Percentiles rank a stretch among this genome's conserved stretches.
These are phyloP conservation scores for Phytophthora parvispora DNA, from an alignment of 352 stramenopile genomes.

Conservation along the genomic window DNA sequence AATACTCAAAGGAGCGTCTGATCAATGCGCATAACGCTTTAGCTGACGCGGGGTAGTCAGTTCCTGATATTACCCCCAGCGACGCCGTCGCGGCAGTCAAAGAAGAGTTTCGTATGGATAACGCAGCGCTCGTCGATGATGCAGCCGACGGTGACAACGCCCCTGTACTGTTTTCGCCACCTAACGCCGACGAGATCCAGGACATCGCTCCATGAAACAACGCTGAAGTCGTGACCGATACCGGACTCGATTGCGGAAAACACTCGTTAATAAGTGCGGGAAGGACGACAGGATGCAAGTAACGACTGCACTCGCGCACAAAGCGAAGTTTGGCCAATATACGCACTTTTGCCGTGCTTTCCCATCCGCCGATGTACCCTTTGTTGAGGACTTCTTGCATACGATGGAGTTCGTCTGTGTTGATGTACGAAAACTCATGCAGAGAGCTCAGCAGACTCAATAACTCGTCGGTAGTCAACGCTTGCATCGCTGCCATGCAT, in stretches of 20 bases:
- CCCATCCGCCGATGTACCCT: conserved; percentile 85
- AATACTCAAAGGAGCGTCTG: conserved; percentile 72
- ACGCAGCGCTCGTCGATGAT: conserved; percentile 48
- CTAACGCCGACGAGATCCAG: conserved; percentile 69
- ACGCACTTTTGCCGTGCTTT: conserved; percentile 70
- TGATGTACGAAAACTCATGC: conserved; percentile 83
- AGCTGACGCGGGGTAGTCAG: conserved; percentile 61
- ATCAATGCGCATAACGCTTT: conserved; percentile 66
- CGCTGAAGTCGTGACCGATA: conserved; percentile 61
- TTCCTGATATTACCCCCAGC: conserved; percentile 52
- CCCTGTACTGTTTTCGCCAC: conserved; percentile 40
- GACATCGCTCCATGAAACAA: conserved; percentile 69
- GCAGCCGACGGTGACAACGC: conserved; percentile 43
- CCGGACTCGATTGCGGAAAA: conserved; percentile 56
- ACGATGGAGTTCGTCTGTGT: conserved; percentile 67
- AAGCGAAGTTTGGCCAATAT: conserved; percentile 80
- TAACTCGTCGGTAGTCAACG: conserved; percentile 73
- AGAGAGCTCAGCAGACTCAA: conserved; percentile 65
- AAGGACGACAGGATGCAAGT: conserved; percentile 67
- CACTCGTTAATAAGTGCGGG: conserved; percentile 74
- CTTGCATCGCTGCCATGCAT: conserved; percentile 83
- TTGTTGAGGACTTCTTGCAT: conserved; percentile 87
- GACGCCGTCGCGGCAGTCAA: conserved; percentile 59
- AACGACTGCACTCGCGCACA: conserved; percentile 80
- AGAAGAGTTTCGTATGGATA: conserved; percentile 64